Evolutionary conservation across 257 asterid species (phyloP).

Genomic region (Solanum piurae): DNA sequence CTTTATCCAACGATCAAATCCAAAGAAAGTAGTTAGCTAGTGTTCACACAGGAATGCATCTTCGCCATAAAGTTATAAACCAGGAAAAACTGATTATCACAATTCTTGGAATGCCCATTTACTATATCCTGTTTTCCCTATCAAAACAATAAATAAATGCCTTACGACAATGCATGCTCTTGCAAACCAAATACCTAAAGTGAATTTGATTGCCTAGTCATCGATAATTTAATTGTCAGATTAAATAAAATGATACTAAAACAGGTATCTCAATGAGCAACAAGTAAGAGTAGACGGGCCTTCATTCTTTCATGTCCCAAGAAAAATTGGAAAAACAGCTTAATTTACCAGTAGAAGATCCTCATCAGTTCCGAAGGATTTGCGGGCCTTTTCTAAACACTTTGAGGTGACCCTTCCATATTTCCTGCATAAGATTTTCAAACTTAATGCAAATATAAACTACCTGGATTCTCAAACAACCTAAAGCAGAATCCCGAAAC

Average conservation of each 20-base stretch:
- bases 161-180: neutral
- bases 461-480: neutral
- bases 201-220: neutral
- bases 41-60: neutral
- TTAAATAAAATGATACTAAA: neutral
- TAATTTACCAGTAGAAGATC: conserved; percentile 80
- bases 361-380: conserved; percentile 92
- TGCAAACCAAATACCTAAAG: neutral
- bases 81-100: neutral
- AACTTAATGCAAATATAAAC: neutral
- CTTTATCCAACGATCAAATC: neutral
- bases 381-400: conserved; percentile 77
- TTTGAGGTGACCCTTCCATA: conserved; percentile 52
- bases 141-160: neutral
- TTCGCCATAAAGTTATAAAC: neutral
- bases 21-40: neutral
- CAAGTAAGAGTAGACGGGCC: neutral
- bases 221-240: neutral
- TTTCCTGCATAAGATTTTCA: conserved; percentile 35
- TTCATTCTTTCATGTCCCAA: neutral
- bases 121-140: neutral
- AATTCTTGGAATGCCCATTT: conserved; percentile 63
- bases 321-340: neutral
- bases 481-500: neutral
- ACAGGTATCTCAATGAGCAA: neutral